phyloP scores from a whole-genome alignment of 331 rosid species.

The Acacia concinna region DNA sequence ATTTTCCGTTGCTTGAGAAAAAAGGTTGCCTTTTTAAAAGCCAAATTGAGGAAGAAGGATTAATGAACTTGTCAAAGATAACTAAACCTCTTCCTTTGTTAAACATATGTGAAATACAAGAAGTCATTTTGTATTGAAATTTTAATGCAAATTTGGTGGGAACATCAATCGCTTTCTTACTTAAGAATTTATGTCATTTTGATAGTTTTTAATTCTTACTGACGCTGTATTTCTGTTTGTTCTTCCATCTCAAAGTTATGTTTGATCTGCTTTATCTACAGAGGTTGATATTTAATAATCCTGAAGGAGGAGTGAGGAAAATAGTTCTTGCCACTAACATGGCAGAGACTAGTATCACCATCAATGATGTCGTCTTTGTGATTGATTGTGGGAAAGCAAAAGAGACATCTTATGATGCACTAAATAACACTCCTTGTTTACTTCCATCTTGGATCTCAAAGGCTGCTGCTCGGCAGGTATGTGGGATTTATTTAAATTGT shows the following conservation, averaged over 20 bases:
- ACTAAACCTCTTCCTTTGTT: neutral
- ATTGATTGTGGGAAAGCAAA: slow-evolving; percentile 97
- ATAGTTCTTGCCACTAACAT: slow-evolving; percentile 93
- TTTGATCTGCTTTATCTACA: slow-evolving; percentile 41
- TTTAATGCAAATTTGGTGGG: neutral
- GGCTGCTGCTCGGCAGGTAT: slow-evolving; percentile 95
- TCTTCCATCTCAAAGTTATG: slow-evolving; percentile 2
- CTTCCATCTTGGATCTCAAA: slow-evolving; percentile 99
- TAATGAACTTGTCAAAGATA: neutral
- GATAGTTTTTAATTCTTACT: slow-evolving; percentile 2
- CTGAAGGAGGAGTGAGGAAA: slow-evolving; percentile 84
- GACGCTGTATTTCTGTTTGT: slow-evolving; percentile 17
- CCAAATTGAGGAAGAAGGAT: neutral
- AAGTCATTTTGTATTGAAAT: slow-evolving; percentile 8
- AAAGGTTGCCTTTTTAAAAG: slow-evolving; percentile 1
- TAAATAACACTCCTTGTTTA: slow-evolving; percentile 97
- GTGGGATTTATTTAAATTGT: slow-evolving; percentile 24
- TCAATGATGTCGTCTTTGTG: slow-evolving; percentile 89
- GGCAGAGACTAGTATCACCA: slow-evolving; percentile 97
- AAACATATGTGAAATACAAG: neutral
- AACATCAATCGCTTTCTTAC: neutral
- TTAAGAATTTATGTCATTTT: neutral
- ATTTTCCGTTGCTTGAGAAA: slow-evolving; percentile 10
- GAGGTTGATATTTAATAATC: slow-evolving; percentile 88
- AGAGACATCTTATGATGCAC: slow-evolving; percentile 96